Conservation (phyloP, 331 rosid species). For the Acacia concinna region DNA sequence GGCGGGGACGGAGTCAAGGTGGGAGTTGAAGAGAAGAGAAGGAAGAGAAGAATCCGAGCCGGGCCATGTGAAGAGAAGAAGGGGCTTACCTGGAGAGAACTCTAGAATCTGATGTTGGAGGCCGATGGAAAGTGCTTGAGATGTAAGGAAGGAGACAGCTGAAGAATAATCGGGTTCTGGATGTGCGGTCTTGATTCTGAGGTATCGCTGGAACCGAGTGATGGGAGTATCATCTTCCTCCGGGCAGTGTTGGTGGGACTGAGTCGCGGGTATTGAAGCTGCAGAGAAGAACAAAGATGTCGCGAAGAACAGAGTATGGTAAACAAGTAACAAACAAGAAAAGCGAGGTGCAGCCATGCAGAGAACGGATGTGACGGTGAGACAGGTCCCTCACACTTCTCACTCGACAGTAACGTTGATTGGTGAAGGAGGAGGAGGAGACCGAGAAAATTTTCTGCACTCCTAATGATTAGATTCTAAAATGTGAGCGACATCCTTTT, state of each 20-base stretch:
- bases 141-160: slow-evolving; percentile 66
- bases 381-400: not conserved
- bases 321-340: not conserved
- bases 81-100: slow-evolving; percentile 56
- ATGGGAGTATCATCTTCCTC: slow-evolving; percentile 50
- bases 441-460: not conserved
- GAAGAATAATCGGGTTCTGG: slow-evolving; percentile 71
- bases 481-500: no score
- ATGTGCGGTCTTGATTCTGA: slow-evolving; percentile 80
- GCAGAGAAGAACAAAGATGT: not conserved
- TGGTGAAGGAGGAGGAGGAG: not conserved
- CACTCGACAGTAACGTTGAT: not conserved
- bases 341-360: not conserved
- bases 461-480: not conserved
- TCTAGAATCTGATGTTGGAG: slow-evolving; percentile 48
- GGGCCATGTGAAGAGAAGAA: slow-evolving; percentile 78
- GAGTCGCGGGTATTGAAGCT: not conserved
- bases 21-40: slow-evolving; percentile 82
- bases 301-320: slow-evolving; percentile 15
- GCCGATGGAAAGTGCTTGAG: slow-evolving; percentile 48
- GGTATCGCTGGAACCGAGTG: slow-evolving; percentile 76
- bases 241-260: not conserved
- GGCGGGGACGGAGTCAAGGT: slow-evolving; percentile 91
- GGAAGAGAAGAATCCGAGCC: slow-evolving; percentile 73
- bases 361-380: not conserved